Evolutionary conservation across 495 filamentous ascomycete genomes (phyloP), one percentile per base, ranked within the genome.

Genomic region (Penicillium canariense): DNA sequence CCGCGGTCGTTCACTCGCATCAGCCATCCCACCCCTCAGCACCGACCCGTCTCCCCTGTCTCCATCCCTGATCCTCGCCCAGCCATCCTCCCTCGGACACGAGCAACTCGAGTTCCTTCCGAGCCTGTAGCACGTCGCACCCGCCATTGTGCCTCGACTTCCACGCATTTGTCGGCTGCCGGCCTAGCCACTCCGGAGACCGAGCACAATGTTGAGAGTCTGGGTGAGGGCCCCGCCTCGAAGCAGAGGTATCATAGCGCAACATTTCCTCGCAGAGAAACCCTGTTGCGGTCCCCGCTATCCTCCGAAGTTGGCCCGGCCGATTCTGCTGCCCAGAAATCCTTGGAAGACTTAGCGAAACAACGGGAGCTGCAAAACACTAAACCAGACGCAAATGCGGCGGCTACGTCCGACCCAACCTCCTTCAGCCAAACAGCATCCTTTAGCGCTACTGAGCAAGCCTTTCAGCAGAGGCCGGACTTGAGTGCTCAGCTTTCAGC

Each of bases 11-110:
- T 69, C 30, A 69, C 47, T 31, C 69, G 69, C n/a, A 54, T 63
- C 5, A 62, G 43, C 50, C 53, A 59, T 12, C 62, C 69, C 12
- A 66, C 60, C 26, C 59, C 64, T 43, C 73, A 73, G 47, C 76
- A 75, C 56, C 81, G 83, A 43, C 73, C 79, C 20, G 76, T 79
- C 22, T 83, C 83, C 14, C 84, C 84, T 20, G 74, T 80, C 10
- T 83, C 84, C 3, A 79, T 84, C 31, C 71, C 77, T 12, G 85
- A 88, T 62, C 70, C 81, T 39, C 82, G 77, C 26, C 80, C 82
- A 20, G 43, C 49, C 44, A 59, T 62, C 9, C 52, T 60, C n/a
- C 61, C 60, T 6, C 72, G 61, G 10, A 58, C 68, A 8, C 70
- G 68, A 44, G 55, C 66, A 42, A 46, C 53, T 22, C 64, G 71